phyloP scores from a whole-genome alignment of 2,329 filamentous ascomycete genomes.

The Metarhizium sp. region DNA sequence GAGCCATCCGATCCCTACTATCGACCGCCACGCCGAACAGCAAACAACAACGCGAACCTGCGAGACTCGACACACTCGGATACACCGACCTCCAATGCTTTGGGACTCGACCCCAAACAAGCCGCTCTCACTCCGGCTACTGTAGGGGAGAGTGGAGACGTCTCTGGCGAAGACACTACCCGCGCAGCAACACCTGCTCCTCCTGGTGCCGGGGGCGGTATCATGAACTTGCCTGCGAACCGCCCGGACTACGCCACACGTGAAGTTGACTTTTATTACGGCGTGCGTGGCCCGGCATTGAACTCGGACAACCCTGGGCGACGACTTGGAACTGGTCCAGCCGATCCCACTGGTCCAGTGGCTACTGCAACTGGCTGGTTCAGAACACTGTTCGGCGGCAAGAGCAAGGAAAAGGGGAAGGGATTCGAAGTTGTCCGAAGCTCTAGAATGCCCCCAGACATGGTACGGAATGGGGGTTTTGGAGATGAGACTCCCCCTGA shows the following conservation, averaged over 20 bases:
- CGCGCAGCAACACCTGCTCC: constrained; percentile 36
- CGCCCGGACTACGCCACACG: constrained; percentile 83
- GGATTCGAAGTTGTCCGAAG: constrained; percentile 96
- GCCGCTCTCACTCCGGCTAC: neutral
- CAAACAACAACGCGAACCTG: constrained; percentile 56
- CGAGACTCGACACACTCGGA: constrained; percentile 25
- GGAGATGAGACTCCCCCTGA: constrained; percentile 59
- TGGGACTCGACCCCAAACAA: constrained; percentile 24
- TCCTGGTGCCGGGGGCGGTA: constrained; percentile 19
- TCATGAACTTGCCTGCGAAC: constrained; percentile 35
- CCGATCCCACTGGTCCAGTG: constrained; percentile 86
- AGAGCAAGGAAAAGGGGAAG: constrained; percentile 89
- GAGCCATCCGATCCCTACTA: constrained; percentile 73
- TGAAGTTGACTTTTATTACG: constrained; percentile 96
- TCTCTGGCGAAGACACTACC: constrained; percentile 31
- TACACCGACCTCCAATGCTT: constrained; percentile 16
- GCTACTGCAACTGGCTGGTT: constrained; percentile 88
- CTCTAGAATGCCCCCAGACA: constrained; percentile 71
- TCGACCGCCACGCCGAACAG: constrained; percentile 66
- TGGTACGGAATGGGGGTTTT: constrained; percentile 42
- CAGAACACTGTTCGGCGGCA: constrained; percentile 66
- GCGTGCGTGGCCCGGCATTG: constrained; percentile 78
- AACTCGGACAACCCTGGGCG: constrained; percentile 73
- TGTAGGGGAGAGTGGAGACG: constrained; percentile 25
- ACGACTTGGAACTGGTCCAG: constrained; percentile 85